phyloP scores from a whole-genome alignment of 2,329 filamentous ascomycete genomes.

The Coniochaeta ligniaria region DNA sequence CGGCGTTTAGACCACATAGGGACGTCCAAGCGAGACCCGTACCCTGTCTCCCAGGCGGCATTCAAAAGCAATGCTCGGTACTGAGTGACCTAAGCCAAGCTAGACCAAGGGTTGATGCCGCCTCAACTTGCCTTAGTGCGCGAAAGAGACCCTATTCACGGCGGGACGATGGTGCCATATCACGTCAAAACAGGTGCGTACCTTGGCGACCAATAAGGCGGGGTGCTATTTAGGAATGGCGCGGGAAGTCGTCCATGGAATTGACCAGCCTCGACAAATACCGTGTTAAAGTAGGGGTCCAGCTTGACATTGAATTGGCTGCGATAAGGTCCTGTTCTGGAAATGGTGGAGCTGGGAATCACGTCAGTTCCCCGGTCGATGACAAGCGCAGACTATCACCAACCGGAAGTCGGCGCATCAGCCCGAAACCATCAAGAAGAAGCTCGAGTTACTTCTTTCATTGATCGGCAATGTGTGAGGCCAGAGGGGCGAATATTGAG shows the following conservation, averaged over 20 bases:
- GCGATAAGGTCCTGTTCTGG: not conserved
- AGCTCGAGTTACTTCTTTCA: not conserved
- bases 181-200: not conserved
- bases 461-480: not conserved
- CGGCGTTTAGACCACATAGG: not conserved
- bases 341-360: not conserved
- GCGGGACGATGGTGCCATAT: constrained; percentile 1
- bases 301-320: not conserved
- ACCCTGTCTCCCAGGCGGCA: not conserved
- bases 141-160: not conserved
- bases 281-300: not conserved
- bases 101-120: not conserved
- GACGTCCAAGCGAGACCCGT: not conserved
- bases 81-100: not conserved
- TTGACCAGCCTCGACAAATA: not conserved
- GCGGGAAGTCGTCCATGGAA: not conserved
- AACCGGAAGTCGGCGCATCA: constrained; percentile 1
- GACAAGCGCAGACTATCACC: not conserved
- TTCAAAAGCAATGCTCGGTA: not conserved
- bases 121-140: not conserved
- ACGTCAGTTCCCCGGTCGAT: constrained; percentile 2
- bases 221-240: not conserved
- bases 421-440: not conserved
- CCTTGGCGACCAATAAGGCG: not conserved
- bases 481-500: not conserved